These are phyloP conservation scores for Ceratocystis colombiana DNA, from an alignment of 2,329 filamentous ascomycete genomes.

Conservation along the genomic window DNA sequence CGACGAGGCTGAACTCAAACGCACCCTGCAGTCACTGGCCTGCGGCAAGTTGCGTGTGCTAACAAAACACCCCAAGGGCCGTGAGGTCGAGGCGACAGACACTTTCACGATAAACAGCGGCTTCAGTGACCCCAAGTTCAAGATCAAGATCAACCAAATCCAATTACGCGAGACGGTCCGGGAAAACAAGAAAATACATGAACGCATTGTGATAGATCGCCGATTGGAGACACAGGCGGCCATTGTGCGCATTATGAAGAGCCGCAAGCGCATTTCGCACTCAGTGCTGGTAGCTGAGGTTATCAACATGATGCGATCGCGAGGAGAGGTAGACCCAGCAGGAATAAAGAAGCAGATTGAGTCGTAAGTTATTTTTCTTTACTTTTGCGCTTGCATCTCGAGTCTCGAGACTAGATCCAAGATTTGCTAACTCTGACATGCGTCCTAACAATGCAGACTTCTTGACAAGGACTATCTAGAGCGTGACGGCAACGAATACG, in stretches of 20 bases:
- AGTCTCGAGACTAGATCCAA: neutral
- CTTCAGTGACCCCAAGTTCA: slow-evolving; percentile 73
- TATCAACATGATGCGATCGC: slow-evolving; percentile 76
- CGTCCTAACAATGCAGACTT: slow-evolving; percentile 43
- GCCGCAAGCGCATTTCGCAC: slow-evolving; percentile 75
- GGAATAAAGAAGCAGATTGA: slow-evolving; percentile 98
- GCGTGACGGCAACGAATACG: slow-evolving; percentile 60
- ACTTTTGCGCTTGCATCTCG: neutral
- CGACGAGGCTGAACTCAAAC: slow-evolving; percentile 65
- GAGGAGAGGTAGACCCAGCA: slow-evolving; percentile 72
- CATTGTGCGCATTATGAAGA: slow-evolving; percentile 96
- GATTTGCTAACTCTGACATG: slow-evolving; percentile 29
- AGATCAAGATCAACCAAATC: slow-evolving; percentile 98
- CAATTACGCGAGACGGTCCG: slow-evolving; percentile 63
- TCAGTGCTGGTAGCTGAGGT: slow-evolving; percentile 83
- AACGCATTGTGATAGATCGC: slow-evolving; percentile 76
- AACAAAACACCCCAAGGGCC: slow-evolving; percentile 71
- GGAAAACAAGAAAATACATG: slow-evolving; percentile 89
- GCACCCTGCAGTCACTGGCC: slow-evolving; percentile 88
- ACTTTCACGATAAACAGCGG: slow-evolving; percentile 70
- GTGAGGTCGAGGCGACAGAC: slow-evolving; percentile 68
- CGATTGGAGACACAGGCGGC: slow-evolving; percentile 96
- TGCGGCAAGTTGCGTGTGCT: slow-evolving; percentile 82
- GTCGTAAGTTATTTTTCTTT: slow-evolving; percentile 47
- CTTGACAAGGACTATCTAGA: slow-evolving; percentile 94